Conservation (phyloP, 192 early-diverging fungal species). For the Umbelopsis vinacea region DNA sequence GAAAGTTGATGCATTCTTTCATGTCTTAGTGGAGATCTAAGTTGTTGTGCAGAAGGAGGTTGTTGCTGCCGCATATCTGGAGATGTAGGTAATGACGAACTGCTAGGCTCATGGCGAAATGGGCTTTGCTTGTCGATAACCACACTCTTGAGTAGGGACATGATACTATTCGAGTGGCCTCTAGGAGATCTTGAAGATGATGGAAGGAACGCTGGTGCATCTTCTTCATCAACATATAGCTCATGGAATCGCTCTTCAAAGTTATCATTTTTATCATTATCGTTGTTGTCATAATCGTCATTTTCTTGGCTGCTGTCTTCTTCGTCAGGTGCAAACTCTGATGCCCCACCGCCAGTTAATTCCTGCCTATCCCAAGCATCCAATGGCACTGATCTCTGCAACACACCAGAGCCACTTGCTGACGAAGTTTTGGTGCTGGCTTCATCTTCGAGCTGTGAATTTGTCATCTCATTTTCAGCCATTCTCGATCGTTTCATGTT, state of each 20-base stretch:
- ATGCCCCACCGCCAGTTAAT: not conserved
- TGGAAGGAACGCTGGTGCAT: slow-evolving; percentile 21
- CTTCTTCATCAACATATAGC: slow-evolving; percentile 17
- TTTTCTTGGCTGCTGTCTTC: slow-evolving; percentile 2
- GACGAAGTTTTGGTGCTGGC: not conserved
- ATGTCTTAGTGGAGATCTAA: slow-evolving; percentile 4
- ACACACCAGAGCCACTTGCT: not conserved
- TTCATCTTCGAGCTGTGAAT: slow-evolving; percentile 6
- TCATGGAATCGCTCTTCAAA: slow-evolving; percentile 16
- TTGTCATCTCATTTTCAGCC: not conserved
- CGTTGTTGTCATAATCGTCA: not conserved
- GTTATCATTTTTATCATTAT: not conserved
- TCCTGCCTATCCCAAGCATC: slow-evolving; percentile 15
- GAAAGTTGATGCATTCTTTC: slow-evolving; percentile 8
- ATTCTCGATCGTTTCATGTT: not conserved
- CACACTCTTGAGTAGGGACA: slow-evolving; percentile 11
- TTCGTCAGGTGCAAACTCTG: slow-evolving; percentile 1
- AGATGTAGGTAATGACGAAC: not conserved
- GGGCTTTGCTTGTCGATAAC: slow-evolving; percentile 15
- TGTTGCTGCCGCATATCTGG: not conserved
- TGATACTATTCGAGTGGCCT: not conserved
- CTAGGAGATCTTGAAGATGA: not conserved
- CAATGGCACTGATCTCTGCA: slow-evolving; percentile 14
- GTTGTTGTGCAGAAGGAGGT: not conserved
- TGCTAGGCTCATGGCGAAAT: not conserved